Base-by-base conservation (phyloP, 2,329 filamentous ascomycete species). In the Bisporella sp. region DNA sequence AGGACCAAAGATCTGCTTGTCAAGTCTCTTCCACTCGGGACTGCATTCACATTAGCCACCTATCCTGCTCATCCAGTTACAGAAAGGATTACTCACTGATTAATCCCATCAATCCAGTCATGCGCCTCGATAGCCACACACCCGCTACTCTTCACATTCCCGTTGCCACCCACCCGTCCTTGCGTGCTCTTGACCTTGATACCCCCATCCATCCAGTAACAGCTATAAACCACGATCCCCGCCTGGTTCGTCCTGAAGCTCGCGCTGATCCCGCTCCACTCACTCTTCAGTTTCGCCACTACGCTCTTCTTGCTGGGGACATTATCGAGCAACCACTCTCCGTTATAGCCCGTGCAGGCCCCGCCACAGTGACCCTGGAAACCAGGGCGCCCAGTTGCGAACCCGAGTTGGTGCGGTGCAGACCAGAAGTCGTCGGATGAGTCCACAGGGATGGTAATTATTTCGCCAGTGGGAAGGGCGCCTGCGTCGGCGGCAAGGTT, bases 121-220 rank as follows among this genome's bases (percentile, higher is more conserved):
- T 96, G 82, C 7, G 92, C 87, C 72, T 96, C 91, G 66, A 96
- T 78, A 49, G 95, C 91, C 31, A 95, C 65, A 66, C 91, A 96
- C 31, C 89, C 89, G 63, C 90, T 89, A 71, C 89, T 66, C 49
- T 81, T 75, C 6, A 81, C 74, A 37, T 58, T 56, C 55, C 65
- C 71, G 41, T 61, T 67, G n/a, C 66, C 63, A 2, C 60, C 64
- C 28, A 57, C 61, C 40, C 77, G 70, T 11, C 79, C 79, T 68
- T 85, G 81, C 1, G 77, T 81, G 42, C 71, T 73, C 69, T 84
- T 84, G 49, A 84, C 61, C 0, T 73, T 64, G 2, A 75, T 69
- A n/a, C 31, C 44, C 41, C 53, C 57, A 55, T 33, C 72, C 63
- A 73, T 73, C 73, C 73, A 77, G 51, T 71, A 71, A 70, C 86